These are phyloP conservation scores for Phytomonas francai DNA, from an alignment of 208 protist species.

Conservation along the genomic window DNA sequence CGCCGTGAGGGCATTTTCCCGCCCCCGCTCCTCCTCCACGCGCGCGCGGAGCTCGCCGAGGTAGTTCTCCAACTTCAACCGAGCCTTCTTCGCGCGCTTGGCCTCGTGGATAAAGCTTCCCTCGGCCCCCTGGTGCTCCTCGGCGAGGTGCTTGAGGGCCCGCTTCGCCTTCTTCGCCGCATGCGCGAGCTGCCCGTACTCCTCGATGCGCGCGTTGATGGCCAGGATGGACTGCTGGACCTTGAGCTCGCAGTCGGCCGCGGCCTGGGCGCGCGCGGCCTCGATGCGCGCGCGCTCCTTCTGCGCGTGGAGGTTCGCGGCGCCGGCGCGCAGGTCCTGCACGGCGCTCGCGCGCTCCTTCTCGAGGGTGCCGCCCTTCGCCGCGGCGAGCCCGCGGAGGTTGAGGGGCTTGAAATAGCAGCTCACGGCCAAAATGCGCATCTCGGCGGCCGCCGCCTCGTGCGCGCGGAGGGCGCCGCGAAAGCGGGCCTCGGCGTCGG, in stretches of 20 bases:
- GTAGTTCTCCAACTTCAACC: conserved; percentile 49
- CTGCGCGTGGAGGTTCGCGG: conserved; percentile 17
- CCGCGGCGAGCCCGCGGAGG: conserved; percentile 21
- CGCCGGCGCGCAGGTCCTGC: conserved; percentile 23
- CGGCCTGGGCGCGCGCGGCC: conserved; percentile 22
- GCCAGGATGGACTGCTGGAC: conserved; percentile 57
- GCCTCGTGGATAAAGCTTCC: conserved; percentile 53
- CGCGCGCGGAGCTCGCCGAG: conserved; percentile 23
- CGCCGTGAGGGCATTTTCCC: conserved; percentile 16
- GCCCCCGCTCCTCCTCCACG: conserved; percentile 18
- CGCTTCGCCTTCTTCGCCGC: conserved; percentile 71
- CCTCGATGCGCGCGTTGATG: conserved; percentile 78
- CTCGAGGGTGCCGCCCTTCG: conserved; percentile 25
- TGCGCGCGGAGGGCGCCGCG: conserved; percentile 36
- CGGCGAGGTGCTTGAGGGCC: conserved; percentile 41
- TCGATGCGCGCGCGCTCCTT: conserved; percentile 43
- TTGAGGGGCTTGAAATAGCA: conserved; percentile 49
- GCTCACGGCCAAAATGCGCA: conserved; percentile 54
- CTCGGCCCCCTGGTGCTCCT: conserved; percentile 42
- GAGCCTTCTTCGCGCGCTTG: conserved; percentile 79
- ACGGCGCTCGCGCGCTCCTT: conserved; percentile 23
- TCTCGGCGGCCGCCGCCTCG: conserved; percentile 69
- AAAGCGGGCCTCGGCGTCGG: conserved; percentile 54
- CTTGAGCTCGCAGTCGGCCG: conserved; percentile 30
- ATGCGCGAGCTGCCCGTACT: conserved; percentile 59